These are phyloP conservation scores for Volvariella volvacea DNA, from an alignment of 1,284 basidiomycete species.

Conservation along the genomic window DNA sequence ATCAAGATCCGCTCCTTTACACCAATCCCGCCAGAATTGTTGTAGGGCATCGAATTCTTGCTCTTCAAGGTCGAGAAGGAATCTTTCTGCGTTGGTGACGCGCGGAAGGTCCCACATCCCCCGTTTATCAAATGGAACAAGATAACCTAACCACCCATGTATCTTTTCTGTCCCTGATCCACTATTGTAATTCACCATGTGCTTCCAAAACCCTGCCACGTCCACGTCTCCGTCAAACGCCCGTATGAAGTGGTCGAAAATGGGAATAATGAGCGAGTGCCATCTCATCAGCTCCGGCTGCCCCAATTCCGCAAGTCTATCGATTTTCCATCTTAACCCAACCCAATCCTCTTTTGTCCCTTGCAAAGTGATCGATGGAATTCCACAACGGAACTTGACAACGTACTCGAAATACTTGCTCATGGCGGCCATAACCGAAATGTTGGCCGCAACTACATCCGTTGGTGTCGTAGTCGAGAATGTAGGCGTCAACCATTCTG, in stretches of 20 bases:
- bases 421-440: slow-evolving; percentile 32
- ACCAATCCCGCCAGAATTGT: not conserved
- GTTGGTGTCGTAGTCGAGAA: slow-evolving; percentile 34
- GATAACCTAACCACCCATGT: not conserved
- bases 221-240: not conserved
- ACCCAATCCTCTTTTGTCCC: slow-evolving; percentile 24
- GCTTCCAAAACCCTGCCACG: not conserved
- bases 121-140: not conserved
- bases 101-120: not conserved
- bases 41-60: not conserved
- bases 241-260: not conserved
- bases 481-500: slow-evolving; percentile 31
- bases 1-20: not conserved
- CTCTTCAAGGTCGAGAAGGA: too few relatives aligned
- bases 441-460: slow-evolving; percentile 27
- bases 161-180: not conserved
- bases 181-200: not conserved
- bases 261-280: not conserved
- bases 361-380: slow-evolving; percentile 34
- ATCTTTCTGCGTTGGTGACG: not conserved
- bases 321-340: not conserved
- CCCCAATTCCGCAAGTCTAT: not conserved
- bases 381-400: slow-evolving; percentile 26
- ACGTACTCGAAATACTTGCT: slow-evolving; percentile 25
- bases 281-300: not conserved